phyloP scores from a whole-genome alignment of 2,329 filamentous ascomycete genomes.

The Phialocephala subalpina region DNA sequence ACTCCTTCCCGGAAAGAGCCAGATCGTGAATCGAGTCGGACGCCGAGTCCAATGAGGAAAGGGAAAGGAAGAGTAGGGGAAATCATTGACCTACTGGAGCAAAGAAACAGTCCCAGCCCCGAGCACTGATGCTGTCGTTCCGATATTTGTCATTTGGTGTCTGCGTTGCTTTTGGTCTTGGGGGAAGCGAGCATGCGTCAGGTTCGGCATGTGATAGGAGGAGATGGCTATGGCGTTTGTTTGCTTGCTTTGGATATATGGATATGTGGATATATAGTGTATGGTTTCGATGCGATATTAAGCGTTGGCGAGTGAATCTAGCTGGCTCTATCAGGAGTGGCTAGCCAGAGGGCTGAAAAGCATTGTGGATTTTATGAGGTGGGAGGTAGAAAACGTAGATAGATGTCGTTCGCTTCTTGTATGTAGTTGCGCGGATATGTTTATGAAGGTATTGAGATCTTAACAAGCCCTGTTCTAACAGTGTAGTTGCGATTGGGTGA shows the following conservation, averaged over 20 bases:
- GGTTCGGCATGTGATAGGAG: background rate
- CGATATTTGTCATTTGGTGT: background rate
- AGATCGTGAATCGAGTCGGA: background rate
- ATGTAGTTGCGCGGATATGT: constrained; percentile 3
- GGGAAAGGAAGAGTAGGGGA: constrained; percentile 19
- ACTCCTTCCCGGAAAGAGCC: constrained; percentile 2
- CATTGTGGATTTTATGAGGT: background rate
- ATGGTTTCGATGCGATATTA: background rate
- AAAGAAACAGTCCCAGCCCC: constrained; percentile 2
- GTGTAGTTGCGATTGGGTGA: background rate
- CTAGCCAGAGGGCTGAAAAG: background rate
- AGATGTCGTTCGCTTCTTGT: constrained; percentile 14
- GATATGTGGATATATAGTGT: constrained; percentile 8
- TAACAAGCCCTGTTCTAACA: background rate
- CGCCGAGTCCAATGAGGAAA: constrained; percentile 9
- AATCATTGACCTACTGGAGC: constrained; percentile 1
- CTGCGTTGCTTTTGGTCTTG: background rate
- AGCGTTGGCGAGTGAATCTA: background rate
- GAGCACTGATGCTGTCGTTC: background rate
- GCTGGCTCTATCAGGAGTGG: background rate
- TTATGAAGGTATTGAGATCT: constrained; percentile 5
- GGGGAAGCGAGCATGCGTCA: constrained; percentile 1
- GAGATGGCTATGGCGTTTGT: background rate
- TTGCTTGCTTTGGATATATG: background rate
- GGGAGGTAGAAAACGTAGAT: background rate